Evolutionary conservation across 805 yeast species (phyloP).

Genomic region (Brettanomyces naardenensis): DNA sequence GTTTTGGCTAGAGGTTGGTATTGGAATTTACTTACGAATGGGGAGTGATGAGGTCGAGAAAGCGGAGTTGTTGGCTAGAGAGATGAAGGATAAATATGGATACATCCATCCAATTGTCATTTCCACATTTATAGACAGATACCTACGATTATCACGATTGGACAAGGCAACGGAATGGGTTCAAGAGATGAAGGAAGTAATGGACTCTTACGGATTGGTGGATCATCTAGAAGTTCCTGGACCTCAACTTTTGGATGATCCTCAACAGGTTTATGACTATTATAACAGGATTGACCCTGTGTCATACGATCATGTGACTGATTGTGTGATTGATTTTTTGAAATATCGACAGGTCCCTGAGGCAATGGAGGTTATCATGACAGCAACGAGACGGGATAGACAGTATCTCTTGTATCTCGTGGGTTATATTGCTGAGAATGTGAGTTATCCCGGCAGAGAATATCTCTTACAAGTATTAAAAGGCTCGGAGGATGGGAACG

Average conservation of each 20-base stretch:
- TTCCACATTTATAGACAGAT: slow-evolving; percentile 27
- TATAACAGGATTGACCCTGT: slow-evolving; percentile 23
- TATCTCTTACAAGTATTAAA: slow-evolving; percentile 12
- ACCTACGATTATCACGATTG: slow-evolving; percentile 19
- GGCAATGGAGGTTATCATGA: slow-evolving; percentile 14
- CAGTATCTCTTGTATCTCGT: slow-evolving; percentile 14
- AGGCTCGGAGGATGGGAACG: slow-evolving; percentile 4
- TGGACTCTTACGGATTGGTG: slow-evolving; percentile 21
- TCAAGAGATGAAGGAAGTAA: slow-evolving; percentile 17
- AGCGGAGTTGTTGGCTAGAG: slow-evolving; percentile 29
- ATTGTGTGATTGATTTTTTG: slow-evolving; percentile 15
- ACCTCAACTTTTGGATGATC: slow-evolving; percentile 15
- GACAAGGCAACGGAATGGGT: slow-evolving; percentile 28
- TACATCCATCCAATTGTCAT: slow-evolving; percentile 29
- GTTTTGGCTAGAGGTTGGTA: slow-evolving; percentile 49
- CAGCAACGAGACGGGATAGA: slow-evolving; percentile 17
- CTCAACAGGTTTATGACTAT: slow-evolving; percentile 18
- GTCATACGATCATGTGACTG: slow-evolving; percentile 20
- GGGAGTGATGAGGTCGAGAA: slow-evolving; percentile 17
- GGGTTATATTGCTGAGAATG: slow-evolving; percentile 9
- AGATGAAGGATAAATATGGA: slow-evolving; percentile 22
- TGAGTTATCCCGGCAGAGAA: slow-evolving; percentile 19
- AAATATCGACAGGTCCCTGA: slow-evolving; percentile 13
- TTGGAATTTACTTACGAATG: slow-evolving; percentile 30
- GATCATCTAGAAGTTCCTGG: slow-evolving; percentile 13